Evolutionary conservation across 2,329 filamentous ascomycete species (phyloP).

Genomic region (Graphium sp.): DNA sequence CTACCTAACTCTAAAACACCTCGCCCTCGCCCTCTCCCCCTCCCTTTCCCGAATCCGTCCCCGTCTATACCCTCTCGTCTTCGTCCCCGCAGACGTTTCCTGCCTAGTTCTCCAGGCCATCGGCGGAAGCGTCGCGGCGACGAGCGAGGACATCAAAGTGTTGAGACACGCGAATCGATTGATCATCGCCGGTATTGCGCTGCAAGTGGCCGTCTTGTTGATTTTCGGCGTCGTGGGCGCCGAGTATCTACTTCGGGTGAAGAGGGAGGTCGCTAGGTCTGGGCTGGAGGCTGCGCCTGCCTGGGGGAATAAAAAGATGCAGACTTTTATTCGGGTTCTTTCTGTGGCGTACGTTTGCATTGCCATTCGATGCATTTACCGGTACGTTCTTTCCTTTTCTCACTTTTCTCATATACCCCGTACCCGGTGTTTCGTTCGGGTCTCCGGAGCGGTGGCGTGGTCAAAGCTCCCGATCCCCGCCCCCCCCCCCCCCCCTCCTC

Average conservation of each 20-base stretch:
- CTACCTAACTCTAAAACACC: conserved; percentile 47
- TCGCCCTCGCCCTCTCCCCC: conserved; percentile 30
- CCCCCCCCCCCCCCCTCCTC: too few species aligned
- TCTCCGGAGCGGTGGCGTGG: too few species aligned
- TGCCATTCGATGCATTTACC: conserved; percentile 35
- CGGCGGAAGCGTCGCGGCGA: conserved; percentile 37
- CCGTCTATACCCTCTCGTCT: conserved; percentile 35
- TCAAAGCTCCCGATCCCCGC: too few species aligned
- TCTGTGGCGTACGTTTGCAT: conserved; percentile 25
- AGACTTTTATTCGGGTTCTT: conserved; percentile 25
- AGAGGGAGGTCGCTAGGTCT: conserved; percentile 16
- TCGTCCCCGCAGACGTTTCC: conserved; percentile 40
- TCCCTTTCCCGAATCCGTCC: conserved; percentile 31
- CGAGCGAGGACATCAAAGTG: conserved; percentile 16
- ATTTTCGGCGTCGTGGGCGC: conserved; percentile 23
- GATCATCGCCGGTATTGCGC: conserved; percentile 35
- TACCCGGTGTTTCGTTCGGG: too few species aligned
- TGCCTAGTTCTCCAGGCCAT: conserved; percentile 42
- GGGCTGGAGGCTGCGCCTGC: conserved; percentile 13
- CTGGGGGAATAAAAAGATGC: conserved; percentile 18
- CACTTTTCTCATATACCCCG: neutral
- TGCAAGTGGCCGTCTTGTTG: conserved; percentile 33
- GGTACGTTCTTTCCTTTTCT: conserved; percentile 17
- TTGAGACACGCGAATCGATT: conserved; percentile 26
- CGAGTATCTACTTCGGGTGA: conserved; percentile 27